Conservation (phyloP, 495 filamentous ascomycete genomes). For the Aspergillus sclerotioniger region DNA sequence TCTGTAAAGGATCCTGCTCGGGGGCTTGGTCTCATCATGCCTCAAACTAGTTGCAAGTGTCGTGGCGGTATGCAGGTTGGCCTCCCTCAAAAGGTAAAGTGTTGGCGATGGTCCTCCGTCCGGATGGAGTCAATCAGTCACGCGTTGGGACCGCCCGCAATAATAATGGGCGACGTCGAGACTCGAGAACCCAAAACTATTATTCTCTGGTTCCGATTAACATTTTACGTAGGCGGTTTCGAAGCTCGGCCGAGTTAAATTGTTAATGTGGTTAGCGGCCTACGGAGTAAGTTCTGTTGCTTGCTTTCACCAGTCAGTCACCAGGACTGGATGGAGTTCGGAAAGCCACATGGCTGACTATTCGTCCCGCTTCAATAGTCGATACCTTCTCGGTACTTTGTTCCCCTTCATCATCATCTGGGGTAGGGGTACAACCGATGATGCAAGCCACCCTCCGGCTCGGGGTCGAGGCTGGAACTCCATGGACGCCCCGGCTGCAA, state of each 20-base stretch:
- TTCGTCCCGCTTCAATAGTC: constrained; percentile 9
- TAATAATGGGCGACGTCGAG: neutral
- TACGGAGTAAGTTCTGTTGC: neutral
- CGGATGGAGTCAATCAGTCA: neutral
- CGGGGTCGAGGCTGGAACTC: too few species aligned
- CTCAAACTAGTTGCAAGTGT: neutral
- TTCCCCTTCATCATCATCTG: neutral
- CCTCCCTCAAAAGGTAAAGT: constrained; percentile 4
- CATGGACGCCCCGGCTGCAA: too few species aligned
- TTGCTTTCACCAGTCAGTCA: too few species aligned
- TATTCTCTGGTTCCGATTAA: neutral
- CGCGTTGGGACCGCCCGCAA: neutral
- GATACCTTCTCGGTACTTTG: neutral
- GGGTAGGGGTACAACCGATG: constrained; percentile 3
- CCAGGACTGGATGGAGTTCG: constrained; percentile 1
- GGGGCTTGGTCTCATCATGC: neutral
- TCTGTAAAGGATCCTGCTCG: constrained; percentile 1
- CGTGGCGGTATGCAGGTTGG: neutral
- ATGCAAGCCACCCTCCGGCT: too few species aligned
- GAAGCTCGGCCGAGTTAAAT: neutral
- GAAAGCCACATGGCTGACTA: constrained; percentile 24
- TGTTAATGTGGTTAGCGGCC: neutral
- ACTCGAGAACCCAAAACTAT: neutral
- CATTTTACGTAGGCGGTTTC: neutral
- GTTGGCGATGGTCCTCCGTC: constrained; percentile 2